Evolutionary conservation across 371 early-diverging fungal species (phyloP), one percentile per base, ranked within the genome.

Genomic region (Lichtheimia corymbifera): DNA sequence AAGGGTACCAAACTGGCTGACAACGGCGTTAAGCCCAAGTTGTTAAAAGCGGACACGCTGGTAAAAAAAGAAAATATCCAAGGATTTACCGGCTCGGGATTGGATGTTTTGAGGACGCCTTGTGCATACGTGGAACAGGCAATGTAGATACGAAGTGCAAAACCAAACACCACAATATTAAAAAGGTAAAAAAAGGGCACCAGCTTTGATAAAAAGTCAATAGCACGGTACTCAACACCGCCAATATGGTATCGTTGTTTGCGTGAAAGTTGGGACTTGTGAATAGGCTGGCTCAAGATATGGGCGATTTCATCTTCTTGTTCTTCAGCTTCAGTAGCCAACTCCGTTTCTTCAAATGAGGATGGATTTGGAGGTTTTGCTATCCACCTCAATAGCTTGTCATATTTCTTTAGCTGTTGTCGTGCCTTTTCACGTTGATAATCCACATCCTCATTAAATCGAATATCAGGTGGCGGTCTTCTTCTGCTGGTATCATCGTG

Each of bases 271-370:
- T 74, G 64, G 5, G 52, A 59, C 43, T 70, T 70, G 11, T 60
- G 58, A 9, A 63, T 44, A 27, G 61, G 63, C n/a, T 64, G 61
- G 7, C 59, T 54, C 65, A 67, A 67, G 17, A 66, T 68, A 56
- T 50, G 58, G 56, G 72, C 74, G 47, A 74, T 74, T 51, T 77
- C 74, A 49, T 73, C 72, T 59, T 70, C 72, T 55, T 77, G 71
- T 14, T 70, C 73, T 28, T 72, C 71, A 18, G 66, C 73, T 53
- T 72, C 78, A 53, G 65, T 71, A 14, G 24, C 70, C 7, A 51
- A 45, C 7, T 61, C 58, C 15, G 45, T 44, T 7, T 53, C 53
- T 25, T 66, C 58, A 13, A 53, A 24, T 9, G 43, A 42, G 25
- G 49, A 15, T 41, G 62, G 24, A 18, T 58, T 47, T 18, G 57